Conservation (phyloP, 805 yeast species). For the Barnettozyma salicaria region DNA sequence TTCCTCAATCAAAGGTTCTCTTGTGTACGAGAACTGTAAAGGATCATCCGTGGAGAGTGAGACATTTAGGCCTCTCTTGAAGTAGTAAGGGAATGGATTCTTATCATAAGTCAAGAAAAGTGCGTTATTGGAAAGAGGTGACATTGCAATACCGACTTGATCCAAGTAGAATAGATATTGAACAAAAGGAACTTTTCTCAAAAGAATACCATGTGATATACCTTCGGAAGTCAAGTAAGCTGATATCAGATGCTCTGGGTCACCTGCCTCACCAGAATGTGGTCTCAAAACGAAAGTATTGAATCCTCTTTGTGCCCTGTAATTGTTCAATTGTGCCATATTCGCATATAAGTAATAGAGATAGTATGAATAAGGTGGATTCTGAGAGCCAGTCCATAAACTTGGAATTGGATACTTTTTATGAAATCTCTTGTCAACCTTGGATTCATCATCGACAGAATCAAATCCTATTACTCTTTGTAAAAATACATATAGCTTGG, state of each 20-base stretch:
- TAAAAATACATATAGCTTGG: conserved; percentile 83
- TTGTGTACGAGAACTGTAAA: conserved; percentile 90
- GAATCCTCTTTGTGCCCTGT: conserved; percentile 69
- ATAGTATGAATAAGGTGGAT: conserved; percentile 98
- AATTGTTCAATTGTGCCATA: conserved; percentile 76
- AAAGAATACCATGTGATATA: conserved; percentile 89
- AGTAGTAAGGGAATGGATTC: conserved; percentile 88
- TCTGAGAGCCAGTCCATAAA: conserved; percentile 68
- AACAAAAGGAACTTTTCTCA: conserved; percentile 90
- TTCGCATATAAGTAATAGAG: conserved; percentile 85
- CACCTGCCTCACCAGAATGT: conserved; percentile 99
- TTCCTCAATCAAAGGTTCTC: conserved; percentile 67
- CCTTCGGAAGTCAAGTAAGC: conserved; percentile 88
- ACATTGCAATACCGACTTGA: conserved; percentile 97
- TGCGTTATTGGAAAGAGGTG: conserved; percentile 95
- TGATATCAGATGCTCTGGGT: conserved; percentile 90
- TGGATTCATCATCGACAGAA: conserved; percentile 97
- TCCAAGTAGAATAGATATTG: conserved; percentile 91
- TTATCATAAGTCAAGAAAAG: conserved; percentile 92
- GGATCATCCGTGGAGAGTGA: conserved; percentile 97
- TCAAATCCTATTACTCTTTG: conserved; percentile 97
- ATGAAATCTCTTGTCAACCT: conserved; percentile 76
- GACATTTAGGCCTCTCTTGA: conserved; percentile 89
- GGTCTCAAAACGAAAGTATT: conserved; percentile 95
- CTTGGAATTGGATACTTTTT: conserved; percentile 82